Evolutionary conservation across 352 stramenopile species (phyloP).

Genomic region (Plasmopara halstedii): DNA sequence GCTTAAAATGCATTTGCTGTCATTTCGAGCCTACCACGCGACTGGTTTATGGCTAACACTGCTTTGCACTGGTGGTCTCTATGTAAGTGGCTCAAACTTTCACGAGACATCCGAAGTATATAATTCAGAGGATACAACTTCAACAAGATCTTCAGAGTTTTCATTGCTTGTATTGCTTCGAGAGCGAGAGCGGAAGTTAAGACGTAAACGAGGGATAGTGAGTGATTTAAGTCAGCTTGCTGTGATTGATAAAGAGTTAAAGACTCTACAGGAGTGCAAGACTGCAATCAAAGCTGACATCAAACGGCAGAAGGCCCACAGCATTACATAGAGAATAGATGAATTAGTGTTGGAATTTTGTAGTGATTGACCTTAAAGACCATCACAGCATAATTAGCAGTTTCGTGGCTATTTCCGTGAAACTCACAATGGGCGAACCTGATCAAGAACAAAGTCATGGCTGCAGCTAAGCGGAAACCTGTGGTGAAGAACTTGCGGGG

Average conservation of each 20-base stretch:
- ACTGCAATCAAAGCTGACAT: conserved; percentile 48
- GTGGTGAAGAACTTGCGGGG: conserved; percentile 43
- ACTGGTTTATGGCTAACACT: conserved; percentile 79
- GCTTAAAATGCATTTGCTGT: conserved; percentile 54
- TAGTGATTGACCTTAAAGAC: no score
- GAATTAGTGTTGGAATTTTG: no score
- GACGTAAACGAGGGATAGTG: conserved; percentile 25
- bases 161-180: conserved; percentile 42
- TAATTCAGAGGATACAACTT: conserved; percentile 6
- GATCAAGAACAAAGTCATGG: conserved; percentile 13
- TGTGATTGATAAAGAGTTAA: conserved; percentile 45
- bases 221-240: conserved; percentile 15
- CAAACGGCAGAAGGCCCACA: conserved; percentile 30
- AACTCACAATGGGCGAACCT: not conserved
- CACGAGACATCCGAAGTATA: conserved; percentile 53
- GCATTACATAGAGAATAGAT: no score
- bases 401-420: conserved; percentile 18
- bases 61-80: conserved; percentile 63
- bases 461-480: conserved; percentile 36
- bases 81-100: conserved; percentile 60
- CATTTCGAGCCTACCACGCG: conserved; percentile 63
- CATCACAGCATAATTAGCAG: no score
- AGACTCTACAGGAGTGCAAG: conserved; percentile 50
- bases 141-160: conserved; percentile 32
- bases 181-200: conserved; percentile 45